A percentile compares a stretch with the other conserved stretches of the same genome.
These are phyloP conservation scores for Leucosporidium scottii DNA, from an alignment of 768 basidiomycete species.

Conservation along the genomic window DNA sequence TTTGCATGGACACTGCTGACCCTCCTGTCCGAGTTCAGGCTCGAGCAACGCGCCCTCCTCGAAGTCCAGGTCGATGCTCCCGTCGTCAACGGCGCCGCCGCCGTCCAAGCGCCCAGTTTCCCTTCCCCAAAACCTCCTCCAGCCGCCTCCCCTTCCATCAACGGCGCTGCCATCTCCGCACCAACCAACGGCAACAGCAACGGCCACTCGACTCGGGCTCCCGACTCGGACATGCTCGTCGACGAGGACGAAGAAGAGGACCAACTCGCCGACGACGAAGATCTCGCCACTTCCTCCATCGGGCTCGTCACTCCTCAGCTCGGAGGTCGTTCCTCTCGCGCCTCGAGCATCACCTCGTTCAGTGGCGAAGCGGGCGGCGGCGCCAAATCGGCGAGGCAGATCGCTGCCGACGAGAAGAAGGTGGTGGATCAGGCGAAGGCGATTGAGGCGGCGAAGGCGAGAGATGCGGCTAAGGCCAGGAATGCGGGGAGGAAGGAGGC, in stretches of 20 bases:
- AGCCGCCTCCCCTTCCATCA: not conserved
- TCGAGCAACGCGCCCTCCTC: conserved; percentile 39
- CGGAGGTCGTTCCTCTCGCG: too few species aligned
- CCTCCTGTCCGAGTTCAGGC: conserved; percentile 24
- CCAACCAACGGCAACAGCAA: not conserved
- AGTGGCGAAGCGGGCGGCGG: not conserved
- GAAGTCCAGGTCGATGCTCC: conserved; percentile 29
- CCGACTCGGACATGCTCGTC: not conserved
- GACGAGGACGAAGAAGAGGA: conserved; percentile 27
- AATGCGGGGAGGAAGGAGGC: not conserved
- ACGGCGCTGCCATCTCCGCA: not conserved
- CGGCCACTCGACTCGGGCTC: conserved; percentile 7
- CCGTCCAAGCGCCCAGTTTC: conserved; percentile 11
- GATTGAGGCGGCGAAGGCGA: conserved; percentile 4
- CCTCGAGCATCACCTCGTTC: too few species aligned
- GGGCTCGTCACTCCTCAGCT: too few species aligned
- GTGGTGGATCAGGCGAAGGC: not conserved
- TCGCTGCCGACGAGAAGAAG: conserved; percentile 21
- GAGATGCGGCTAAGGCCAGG: not conserved
- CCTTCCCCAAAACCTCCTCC: not conserved
- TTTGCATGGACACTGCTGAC: not conserved
- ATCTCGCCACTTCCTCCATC: not conserved
- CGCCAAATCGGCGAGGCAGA: not conserved
- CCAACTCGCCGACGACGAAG: conserved; percentile 21
- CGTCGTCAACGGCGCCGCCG: not conserved